Conservation (phyloP, 2,329 filamentous ascomycete species). For the Tolypocladium album region DNA sequence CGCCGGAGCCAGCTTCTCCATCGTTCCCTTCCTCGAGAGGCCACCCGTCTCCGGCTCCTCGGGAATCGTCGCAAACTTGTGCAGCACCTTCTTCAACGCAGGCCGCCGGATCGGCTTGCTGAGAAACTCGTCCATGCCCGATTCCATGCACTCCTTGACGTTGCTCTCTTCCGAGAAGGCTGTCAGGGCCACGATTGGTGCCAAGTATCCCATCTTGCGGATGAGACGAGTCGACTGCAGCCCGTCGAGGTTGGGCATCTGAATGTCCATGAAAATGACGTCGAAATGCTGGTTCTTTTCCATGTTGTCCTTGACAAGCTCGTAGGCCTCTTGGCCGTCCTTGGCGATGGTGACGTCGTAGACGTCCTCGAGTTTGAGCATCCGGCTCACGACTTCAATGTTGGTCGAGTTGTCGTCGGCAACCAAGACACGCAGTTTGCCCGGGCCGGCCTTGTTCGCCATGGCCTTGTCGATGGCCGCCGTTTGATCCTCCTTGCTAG, state of each 20-base stretch:
- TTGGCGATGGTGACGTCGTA: conserved; percentile 83
- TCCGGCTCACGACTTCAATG: conserved; percentile 46
- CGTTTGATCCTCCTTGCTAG: conserved; percentile 46
- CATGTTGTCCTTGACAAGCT: conserved; percentile 77
- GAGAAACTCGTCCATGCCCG: conserved; percentile 87
- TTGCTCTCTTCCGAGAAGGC: conserved; percentile 89
- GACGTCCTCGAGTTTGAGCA: conserved; percentile 68
- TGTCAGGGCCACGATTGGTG: conserved; percentile 82
- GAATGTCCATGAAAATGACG: conserved; percentile 91
- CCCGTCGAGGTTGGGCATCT: conserved; percentile 90
- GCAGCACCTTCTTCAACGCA: conserved; percentile 79
- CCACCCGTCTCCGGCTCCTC: conserved; percentile 41
- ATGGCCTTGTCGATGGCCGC: conserved; percentile 55
- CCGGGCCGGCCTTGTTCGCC: conserved; percentile 44
- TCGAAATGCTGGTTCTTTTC: conserved; percentile 63
- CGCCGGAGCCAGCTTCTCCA: not conserved
- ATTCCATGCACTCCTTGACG: conserved; percentile 74
- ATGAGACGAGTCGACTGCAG: conserved; percentile 79
- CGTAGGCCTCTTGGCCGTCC: conserved; percentile 78
- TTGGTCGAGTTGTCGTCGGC: conserved; percentile 60
- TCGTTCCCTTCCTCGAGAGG: not conserved
- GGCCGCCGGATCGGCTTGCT: conserved; percentile 68
- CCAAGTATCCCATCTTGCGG: conserved; percentile 73
- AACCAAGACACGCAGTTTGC: conserved; percentile 70
- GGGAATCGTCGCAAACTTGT: conserved; percentile 60